Evolutionary conservation across 768 basidiomycete species (phyloP).

Genomic region (Hydnomerulius pinastri): DNA sequence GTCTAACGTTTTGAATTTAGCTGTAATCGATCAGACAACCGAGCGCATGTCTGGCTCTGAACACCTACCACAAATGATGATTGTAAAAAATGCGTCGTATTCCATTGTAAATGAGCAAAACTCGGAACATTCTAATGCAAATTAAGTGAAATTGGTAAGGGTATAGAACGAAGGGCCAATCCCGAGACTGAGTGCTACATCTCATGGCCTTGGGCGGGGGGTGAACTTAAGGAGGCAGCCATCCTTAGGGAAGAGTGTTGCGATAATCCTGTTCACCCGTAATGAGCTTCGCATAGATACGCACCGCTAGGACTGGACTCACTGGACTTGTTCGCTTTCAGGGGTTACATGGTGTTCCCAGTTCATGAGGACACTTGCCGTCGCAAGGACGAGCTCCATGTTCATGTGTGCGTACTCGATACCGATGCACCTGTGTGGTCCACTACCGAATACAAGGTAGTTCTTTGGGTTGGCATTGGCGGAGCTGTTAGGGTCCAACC

Average conservation of each 20-base stretch:
- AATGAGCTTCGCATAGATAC: constrained; percentile 1
- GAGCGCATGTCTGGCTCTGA: no score
- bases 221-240: constrained; percentile 80
- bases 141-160: constrained; percentile 17
- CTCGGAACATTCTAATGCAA: background rate
- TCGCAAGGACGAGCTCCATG: constrained; percentile 81
- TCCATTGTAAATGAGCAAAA: background rate
- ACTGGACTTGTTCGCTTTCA: constrained; percentile 80
- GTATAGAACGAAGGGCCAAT: constrained; percentile 1
- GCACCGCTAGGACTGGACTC: constrained; percentile 35
- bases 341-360: constrained; percentile 88
- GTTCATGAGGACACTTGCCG: constrained; percentile 77
- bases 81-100: background rate
- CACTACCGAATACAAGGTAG: constrained; percentile 93
- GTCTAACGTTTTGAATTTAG: no score
- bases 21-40: no score
- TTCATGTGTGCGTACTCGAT: constrained; percentile 92
- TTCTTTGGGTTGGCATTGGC: constrained; percentile 90
- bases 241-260: constrained; percentile 97
- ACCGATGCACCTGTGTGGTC: constrained; percentile 92
- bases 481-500: constrained; percentile 78
- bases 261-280: constrained; percentile 66
- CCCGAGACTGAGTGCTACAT: background rate
- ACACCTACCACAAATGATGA: no score
- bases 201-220: constrained; percentile 46